Base-by-base conservation (phyloP, 2,329 filamentous ascomycete species). In the Thielaviopsis musarum region DNA sequence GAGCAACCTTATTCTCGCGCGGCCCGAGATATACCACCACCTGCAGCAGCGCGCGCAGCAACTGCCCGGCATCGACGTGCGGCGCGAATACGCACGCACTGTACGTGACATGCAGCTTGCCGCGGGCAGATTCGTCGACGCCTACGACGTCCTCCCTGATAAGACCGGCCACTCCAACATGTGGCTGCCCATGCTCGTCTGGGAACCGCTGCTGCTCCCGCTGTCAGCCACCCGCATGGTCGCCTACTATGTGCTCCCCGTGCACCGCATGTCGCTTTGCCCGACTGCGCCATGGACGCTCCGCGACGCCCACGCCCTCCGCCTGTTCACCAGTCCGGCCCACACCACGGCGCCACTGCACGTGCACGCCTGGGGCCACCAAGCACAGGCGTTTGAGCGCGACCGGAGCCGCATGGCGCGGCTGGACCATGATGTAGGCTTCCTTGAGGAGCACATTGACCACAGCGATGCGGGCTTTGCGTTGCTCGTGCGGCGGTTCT, bases 381-480 rank as follows among this genome's bases (percentile, higher is more conserved):
- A 58, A 30, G 19, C 48, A n/a, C 26, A 34, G 24, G 45, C 19
- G 21, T 58, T 58, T 26, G 51, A 56, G 24, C 7, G 49, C 21
- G 19, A 45, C 38, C 26, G 34, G 24, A 58, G 56, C 45, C 56
- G 56, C 28, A 52, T 58, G 4, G 49, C 30, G 2, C 62, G 63
- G n/a, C 64, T 67, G 7, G 66, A 67, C 28, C 54, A 58, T 19
- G 55, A 64, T 49, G 65, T 68, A 12, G 54, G 62, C 21, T 21
- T 55, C 12, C 66, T 68, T 28, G 66, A 68, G 51, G 49, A 41
- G 2, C 62, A 62, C 56, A 66, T 67, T 26, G 53, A 54, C 12
- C 64, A 65, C 58, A 63, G 59, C 34, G 65, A 66, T 38, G 52
- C 41, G 4, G 66, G 66, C 7, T 66, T 68, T 54, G 48, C 56